Percentiles rank a stretch among this genome's conserved stretches.
These are phyloP conservation scores for Piper betle DNA, from an alignment of 164 flowering plant species.

Conservation along the genomic window DNA sequence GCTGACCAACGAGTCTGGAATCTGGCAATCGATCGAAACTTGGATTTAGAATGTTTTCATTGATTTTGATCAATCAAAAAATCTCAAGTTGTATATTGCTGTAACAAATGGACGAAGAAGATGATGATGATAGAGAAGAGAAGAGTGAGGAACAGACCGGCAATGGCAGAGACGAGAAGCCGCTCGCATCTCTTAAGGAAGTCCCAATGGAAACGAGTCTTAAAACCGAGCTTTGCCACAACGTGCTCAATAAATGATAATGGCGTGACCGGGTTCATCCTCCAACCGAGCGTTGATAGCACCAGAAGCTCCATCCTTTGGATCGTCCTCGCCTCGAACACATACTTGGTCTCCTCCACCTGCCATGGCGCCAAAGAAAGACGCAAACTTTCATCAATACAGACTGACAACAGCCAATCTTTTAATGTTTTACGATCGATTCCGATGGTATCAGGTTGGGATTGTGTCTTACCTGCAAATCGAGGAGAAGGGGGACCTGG, in stretches of 20 bases:
- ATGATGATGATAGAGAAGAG: too few relatives aligned
- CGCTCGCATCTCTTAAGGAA: constrained; percentile 43
- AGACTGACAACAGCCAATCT: too few relatives aligned
- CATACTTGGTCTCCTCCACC: constrained; percentile 52
- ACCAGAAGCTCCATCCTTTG: constrained; percentile 84
- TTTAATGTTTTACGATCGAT: too few relatives aligned
- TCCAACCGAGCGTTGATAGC: constrained; percentile 70
- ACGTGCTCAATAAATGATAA: constrained; percentile 64
- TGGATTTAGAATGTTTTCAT: background rate
- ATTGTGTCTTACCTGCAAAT: constrained; percentile 57
- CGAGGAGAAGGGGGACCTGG: constrained; percentile 66
- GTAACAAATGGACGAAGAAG: too few relatives aligned
- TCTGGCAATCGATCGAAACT: constrained; percentile 13
- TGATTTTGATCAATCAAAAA: background rate
- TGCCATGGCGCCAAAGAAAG: constrained; percentile 11
- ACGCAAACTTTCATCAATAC: background rate
- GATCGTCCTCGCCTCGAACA: constrained; percentile 70
- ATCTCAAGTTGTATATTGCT: too few relatives aligned
- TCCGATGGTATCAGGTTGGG: too few relatives aligned
- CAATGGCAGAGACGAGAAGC: constrained; percentile 33
- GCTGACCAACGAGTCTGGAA: constrained; percentile 26
- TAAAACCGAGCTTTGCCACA: constrained; percentile 43
- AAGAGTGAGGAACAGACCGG: constrained; percentile 46
- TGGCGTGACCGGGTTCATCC: constrained; percentile 78
- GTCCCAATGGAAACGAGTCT: constrained; percentile 35